Base-by-base conservation (phyloP, 2,329 filamentous ascomycete genomes). In the Scytalidium lignicola region DNA sequence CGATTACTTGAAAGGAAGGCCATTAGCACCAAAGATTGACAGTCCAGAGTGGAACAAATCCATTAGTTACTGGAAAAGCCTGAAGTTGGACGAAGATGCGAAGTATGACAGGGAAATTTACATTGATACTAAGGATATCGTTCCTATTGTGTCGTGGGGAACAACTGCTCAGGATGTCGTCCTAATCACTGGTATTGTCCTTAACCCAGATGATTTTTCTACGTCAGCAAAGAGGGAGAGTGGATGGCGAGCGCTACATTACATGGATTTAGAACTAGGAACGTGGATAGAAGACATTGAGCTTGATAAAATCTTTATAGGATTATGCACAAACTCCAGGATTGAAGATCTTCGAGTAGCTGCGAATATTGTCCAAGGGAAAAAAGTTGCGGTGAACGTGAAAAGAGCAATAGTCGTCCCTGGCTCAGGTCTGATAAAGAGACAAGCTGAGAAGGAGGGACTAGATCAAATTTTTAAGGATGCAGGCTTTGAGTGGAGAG, bases 361-460 rank as follows among this genome's bases (percentile, higher is more conserved):
- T 9, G 88, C 91, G 28, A 78, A 82, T 51, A 81, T 96, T 23
- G 88, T 95, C 53, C 80, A 90, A 66, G 91, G 90, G 62, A 88
- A 82, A 71, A 90, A 88, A 73, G 74, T 95, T 56, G 90, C 91
- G 1, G 64, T 79, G 23, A 96, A 95, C 65, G 79, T 96, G 64
- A 95, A 89, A 77, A n/a, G n/a, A n/a, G 91, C 90, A 54, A 89
- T 96, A 88, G 83, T 96, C 29, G 91, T 96, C 1, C 91, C 91
- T 41, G 91, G 91, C 4, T 96, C 91, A 41, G 91, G 91, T 54
- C 78, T 96, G 4, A 86, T 96, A 62, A 96, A 96, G 77, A 80
- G 83, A 52, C 86, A 91, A 69, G 91, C 91, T 6, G 90, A 96
- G 70, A 73, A 79, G 2, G 91, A 96, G 69, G 90, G 90, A 42